phyloP scores from a whole-genome alignment of 768 basidiomycete species.

The Hericium coralloides region DNA sequence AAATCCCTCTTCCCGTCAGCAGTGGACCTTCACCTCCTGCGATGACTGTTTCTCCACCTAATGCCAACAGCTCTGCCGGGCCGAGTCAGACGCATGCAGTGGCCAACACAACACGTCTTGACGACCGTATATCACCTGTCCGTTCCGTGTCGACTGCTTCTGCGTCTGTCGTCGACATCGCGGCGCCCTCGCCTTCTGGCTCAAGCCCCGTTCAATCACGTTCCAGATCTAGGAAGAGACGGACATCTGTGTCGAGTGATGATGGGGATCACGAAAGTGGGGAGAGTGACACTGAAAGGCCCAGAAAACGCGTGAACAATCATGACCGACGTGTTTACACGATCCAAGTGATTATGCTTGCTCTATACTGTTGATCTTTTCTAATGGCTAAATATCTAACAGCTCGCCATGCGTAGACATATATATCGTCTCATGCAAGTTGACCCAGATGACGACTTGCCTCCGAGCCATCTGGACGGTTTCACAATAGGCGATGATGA shows the following conservation, averaged over 20 bases:
- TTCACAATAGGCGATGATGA: constrained; percentile 32
- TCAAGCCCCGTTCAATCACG: no score
- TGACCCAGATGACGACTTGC: constrained; percentile 46
- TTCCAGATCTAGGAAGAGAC: constrained; percentile 10
- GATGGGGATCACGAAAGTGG: constrained; percentile 15
- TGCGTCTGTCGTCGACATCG: no score
- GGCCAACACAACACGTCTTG: no score
- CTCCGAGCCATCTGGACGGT: constrained; percentile 54
- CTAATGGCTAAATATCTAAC: neutral
- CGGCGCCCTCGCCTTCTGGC: no score
- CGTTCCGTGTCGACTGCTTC: no score
- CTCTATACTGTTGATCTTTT: neutral
- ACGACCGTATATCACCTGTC: no score
- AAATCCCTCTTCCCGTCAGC: no score
- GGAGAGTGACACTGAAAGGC: constrained; percentile 27
- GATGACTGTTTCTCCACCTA: no score
- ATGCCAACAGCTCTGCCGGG: no score
- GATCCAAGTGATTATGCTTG: constrained; percentile 40
- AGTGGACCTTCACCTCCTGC: no score
- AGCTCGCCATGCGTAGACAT: constrained; percentile 69
- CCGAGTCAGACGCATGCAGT: no score
- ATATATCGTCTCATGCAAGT: constrained; percentile 52
- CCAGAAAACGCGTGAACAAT: constrained; percentile 41
- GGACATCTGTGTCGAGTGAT: neutral
- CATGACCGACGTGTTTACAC: constrained; percentile 61